These are phyloP conservation scores for Astrocystis sublimbata DNA, from an alignment of 495 filamentous ascomycete genomes.

Conservation along the genomic window DNA sequence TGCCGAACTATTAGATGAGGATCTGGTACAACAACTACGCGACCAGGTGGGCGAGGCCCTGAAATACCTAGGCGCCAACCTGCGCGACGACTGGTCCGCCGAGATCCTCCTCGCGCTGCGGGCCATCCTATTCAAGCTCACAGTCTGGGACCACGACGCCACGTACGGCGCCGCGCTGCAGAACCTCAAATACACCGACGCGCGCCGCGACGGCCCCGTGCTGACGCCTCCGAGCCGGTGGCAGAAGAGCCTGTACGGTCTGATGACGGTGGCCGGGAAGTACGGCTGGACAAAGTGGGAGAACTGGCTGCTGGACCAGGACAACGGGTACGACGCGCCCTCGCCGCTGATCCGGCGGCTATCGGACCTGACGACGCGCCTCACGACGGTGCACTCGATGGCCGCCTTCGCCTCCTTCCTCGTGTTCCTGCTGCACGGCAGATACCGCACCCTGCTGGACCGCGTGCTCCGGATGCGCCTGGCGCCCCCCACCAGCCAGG, in stretches of 20 bases:
- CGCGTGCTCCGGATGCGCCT: slow-evolving; percentile 83
- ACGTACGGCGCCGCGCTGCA: slow-evolving; percentile 93
- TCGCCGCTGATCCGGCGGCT: slow-evolving; percentile 56
- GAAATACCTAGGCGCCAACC: slow-evolving; percentile 75
- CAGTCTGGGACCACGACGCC: slow-evolving; percentile 93
- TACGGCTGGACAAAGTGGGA: slow-evolving; percentile 93
- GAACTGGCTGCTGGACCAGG: slow-evolving; percentile 73
- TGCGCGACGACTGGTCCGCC: slow-evolving; percentile 76
- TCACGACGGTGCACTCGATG: slow-evolving; percentile 72
- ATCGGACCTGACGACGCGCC: slow-evolving; percentile 64
- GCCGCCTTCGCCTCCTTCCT: slow-evolving; percentile 83
- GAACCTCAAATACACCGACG: slow-evolving; percentile 86
- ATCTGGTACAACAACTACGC: slow-evolving; percentile 81
- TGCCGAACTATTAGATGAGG: slow-evolving; percentile 92
- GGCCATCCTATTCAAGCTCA: slow-evolving; percentile 85
- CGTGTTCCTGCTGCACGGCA: slow-evolving; percentile 84
- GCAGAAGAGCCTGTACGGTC: slow-evolving; percentile 83
- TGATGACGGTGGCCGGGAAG: slow-evolving; percentile 81
- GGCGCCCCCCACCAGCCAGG: slow-evolving; percentile 75
- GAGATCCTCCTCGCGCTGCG: slow-evolving; percentile 81
- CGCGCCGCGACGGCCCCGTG: slow-evolving; percentile 63
- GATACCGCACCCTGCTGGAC: slow-evolving; percentile 89
- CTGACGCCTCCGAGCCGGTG: slow-evolving; percentile 62
- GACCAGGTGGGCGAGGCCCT: slow-evolving; percentile 86
- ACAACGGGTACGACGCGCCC: slow-evolving; percentile 66